Percentiles rank a stretch among this genome's conserved stretches.
Evolutionary conservation across 2,329 filamentous ascomycete genomes (phyloP).

Genomic region (Botrytis paeoniae): DNA sequence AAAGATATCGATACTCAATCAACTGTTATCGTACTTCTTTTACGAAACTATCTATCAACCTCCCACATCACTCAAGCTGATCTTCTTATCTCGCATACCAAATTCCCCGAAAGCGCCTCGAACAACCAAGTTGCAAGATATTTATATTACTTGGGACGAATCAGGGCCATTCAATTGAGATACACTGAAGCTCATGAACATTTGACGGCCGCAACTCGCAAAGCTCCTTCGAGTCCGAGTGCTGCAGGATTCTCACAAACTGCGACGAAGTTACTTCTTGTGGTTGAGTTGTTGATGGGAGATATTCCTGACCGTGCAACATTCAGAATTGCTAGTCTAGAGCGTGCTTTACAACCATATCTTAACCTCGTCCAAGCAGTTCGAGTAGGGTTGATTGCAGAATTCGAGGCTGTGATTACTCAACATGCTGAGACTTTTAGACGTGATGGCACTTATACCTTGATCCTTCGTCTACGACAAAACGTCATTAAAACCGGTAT

Average conservation of each 20-base stretch:
- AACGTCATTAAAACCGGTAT: slow-evolving; percentile 99
- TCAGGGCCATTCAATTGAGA: slow-evolving; percentile 90
- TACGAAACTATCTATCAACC: slow-evolving; percentile 93
- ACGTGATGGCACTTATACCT: slow-evolving; percentile 89
- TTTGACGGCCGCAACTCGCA: slow-evolving; percentile 87
- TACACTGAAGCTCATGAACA: slow-evolving; percentile 98
- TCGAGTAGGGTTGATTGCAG: slow-evolving; percentile 91
- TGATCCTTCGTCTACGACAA: slow-evolving; percentile 90
- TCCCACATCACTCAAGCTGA: slow-evolving; percentile 97
- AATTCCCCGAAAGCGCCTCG: slow-evolving; percentile 88
- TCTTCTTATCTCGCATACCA: slow-evolving; percentile 89
- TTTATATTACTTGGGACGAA: slow-evolving; percentile 94
- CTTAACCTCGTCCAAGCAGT: slow-evolving; percentile 92
- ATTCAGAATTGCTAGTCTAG: slow-evolving; percentile 85
- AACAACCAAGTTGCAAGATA: slow-evolving; percentile 99
- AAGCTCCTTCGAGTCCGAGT: slow-evolving; percentile 84
- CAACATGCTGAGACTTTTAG: slow-evolving; percentile 82
- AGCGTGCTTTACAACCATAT: slow-evolving; percentile 86
- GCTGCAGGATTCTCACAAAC: slow-evolving; percentile 94
- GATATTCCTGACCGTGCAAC: slow-evolving; percentile 94
- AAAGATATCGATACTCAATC: slow-evolving; percentile 98
- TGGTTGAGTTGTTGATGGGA: slow-evolving; percentile 96
- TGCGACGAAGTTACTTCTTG: slow-evolving; percentile 91
- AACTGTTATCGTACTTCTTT: slow-evolving; percentile 87
- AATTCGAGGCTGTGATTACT: slow-evolving; percentile 84